A percentile compares a stretch with the other conserved stretches of the same genome.
Conservation (phyloP, 1,284 basidiomycete species). For the Ceratobasidium sp. region DNA sequence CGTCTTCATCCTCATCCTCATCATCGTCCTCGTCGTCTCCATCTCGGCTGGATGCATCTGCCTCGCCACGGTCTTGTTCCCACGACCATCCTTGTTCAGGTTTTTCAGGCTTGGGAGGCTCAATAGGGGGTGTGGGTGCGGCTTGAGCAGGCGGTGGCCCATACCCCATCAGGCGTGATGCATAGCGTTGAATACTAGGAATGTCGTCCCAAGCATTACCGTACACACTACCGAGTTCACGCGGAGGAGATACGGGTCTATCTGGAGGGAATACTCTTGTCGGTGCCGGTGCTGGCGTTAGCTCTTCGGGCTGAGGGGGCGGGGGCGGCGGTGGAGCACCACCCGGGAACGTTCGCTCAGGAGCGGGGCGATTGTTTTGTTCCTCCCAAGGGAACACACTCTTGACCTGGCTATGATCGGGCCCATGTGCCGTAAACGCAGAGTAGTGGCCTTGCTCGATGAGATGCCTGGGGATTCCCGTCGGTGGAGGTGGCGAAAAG, state of each 20-base stretch:
- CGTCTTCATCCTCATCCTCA: slow-evolving; percentile 64
- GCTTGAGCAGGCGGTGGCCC: slow-evolving; percentile 54
- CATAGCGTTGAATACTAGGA: slow-evolving; percentile 82
- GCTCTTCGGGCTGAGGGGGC: slow-evolving; percentile 55
- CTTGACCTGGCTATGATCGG: slow-evolving; percentile 80
- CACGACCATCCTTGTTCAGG: slow-evolving; percentile 37
- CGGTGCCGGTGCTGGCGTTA: slow-evolving; percentile 48
- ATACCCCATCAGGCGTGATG: slow-evolving; percentile 71
- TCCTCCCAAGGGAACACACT: slow-evolving; percentile 96
- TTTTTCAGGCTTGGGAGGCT: slow-evolving; percentile 33
- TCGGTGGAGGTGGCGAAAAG: slow-evolving; percentile 69
- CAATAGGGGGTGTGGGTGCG: slow-evolving; percentile 61
- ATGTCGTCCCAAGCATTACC: slow-evolving; percentile 86
- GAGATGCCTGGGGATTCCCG: slow-evolving; percentile 69
- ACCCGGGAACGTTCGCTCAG: slow-evolving; percentile 82
- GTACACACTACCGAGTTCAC: slow-evolving; percentile 43
- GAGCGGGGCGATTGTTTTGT: slow-evolving; percentile 70
- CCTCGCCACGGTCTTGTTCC: slow-evolving; percentile 51
- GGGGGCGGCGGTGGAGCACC: slow-evolving; percentile 71
- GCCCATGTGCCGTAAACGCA: slow-evolving; percentile 67
- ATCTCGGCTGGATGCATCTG: slow-evolving; percentile 70
- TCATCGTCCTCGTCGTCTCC: slow-evolving; percentile 86
- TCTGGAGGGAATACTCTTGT: slow-evolving; percentile 53
- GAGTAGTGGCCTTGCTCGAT: slow-evolving; percentile 73
- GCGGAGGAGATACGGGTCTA: slow-evolving; percentile 57